Conservation (phyloP, 2,329 filamentous ascomycete species). For the Neofusicoccum cordaticola region DNA sequence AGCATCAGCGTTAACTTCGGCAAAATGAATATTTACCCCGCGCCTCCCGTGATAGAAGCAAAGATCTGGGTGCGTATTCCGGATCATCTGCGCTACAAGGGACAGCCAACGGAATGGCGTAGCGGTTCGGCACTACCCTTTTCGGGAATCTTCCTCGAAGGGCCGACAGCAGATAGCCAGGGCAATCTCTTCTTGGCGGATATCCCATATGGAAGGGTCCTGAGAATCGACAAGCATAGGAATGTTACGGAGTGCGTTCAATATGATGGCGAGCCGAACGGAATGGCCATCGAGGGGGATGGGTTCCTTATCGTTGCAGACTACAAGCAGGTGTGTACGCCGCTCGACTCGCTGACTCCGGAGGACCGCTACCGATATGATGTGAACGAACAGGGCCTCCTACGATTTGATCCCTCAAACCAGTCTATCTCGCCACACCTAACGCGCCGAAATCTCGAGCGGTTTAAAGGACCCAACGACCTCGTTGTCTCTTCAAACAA, state of each 20-base stretch:
- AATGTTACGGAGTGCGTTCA: constrained; percentile 30
- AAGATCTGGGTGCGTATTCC: constrained; percentile 38
- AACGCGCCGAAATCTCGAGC: constrained; percentile 39
- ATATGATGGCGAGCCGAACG: constrained; percentile 45
- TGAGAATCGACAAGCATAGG: constrained; percentile 33
- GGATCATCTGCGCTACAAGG: constrained; percentile 28
- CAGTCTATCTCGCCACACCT: constrained; percentile 30
- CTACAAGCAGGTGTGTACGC: constrained; percentile 39
- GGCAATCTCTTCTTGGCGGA: constrained; percentile 42
- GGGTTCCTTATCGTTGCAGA: constrained; percentile 40
- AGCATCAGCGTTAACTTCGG: not conserved
- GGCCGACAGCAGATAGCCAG: constrained; percentile 31
- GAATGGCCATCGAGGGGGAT: constrained; percentile 33
- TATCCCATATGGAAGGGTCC: constrained; percentile 40
- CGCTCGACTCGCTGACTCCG: no score
- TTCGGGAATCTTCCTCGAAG: constrained; percentile 43
- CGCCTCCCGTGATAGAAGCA: constrained; percentile 34
- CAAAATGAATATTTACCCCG: constrained; percentile 38
- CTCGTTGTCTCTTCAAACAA: constrained; percentile 38
- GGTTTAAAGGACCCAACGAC: constrained; percentile 47
- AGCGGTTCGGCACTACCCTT: constrained; percentile 36
- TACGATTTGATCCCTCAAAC: constrained; percentile 34
- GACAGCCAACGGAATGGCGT: constrained; percentile 37
- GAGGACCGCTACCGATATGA: no score
- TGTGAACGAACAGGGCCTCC: constrained; percentile 32